Base-by-base conservation (phyloP, 306 rosid species). In the Prunus kanzakura region DNA sequence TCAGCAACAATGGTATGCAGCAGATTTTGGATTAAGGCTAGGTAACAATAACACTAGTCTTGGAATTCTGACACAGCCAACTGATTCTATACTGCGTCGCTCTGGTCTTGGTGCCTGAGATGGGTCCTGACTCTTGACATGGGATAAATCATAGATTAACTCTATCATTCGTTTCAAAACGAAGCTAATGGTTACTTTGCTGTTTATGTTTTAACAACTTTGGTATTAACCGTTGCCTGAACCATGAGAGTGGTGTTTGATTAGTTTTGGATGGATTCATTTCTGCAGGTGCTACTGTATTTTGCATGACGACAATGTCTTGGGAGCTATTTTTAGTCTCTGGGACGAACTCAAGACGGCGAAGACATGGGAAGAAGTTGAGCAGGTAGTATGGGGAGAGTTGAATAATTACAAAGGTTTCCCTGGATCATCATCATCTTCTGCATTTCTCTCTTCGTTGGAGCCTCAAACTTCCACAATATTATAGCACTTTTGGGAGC, bases 301-400 rank as follows among this genome's bases (percentile, higher is more conserved):
- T 76, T 81, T 95, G 87, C 97, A 95, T 69, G 87, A 95, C 8
- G 97, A 95, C 4, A 85, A 95, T 83, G 86, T 95, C 52, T 75
- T 95, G 87, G 97, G 97, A 78, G 97, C 97, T 47, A 84, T 95
- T 69, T 90, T 87, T 67, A 86, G 96, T 68, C 54, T 92, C 65
- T 95, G 97, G 97, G 76, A 83, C 6, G 89, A 92, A 68, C 85
- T 95, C 57, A 89, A 78, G 79, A 79, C 85, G 46, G 95, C 93
- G 30, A 47, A 87, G 47, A 88, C 99, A 29, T 95, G 99, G 99
- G 97, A 95, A 84, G 97, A 86, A 80, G 94, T 95, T 74, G 97
- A 95, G 84, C 86, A 78, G 45, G 70, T 74, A 1, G 97, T 91
- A 18, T 92, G 97, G 97, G 93, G 97, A 18, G 92, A 82, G 50